Base-by-base conservation (phyloP, 306 rosid species). In the Coriaria nepalensis region DNA sequence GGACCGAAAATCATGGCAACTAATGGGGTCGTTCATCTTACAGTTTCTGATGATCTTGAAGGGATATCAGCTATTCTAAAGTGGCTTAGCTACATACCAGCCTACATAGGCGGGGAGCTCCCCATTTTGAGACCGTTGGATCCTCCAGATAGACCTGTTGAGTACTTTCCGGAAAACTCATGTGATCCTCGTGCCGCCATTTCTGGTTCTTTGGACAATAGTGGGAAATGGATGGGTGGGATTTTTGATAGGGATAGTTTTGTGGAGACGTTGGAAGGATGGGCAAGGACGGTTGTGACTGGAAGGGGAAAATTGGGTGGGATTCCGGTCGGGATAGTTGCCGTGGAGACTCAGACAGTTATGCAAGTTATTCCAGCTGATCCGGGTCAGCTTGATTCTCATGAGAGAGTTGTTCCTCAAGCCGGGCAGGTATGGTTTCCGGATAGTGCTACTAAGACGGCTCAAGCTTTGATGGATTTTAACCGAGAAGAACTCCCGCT, bases 241-340 rank as follows among this genome's bases (percentile, higher is more conserved):
- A 81, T 90, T 55, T 90, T 90, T 65, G 97, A 90, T 61, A 90
- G 75, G 74, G 92, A 81, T 65, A 90, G 97, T 80, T 90, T 90
- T 52, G 75, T 90, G 43, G 98, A 92, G 85, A 92, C 98, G 0
- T 75, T 92, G 56, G 98, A 92, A 43, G 98, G 97, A 49, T 90
- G 97, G 97, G 97, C 97, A 13, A 79, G 95, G 68, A 90, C 97
- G 0, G 97, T 90, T 41, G 92, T 90, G 52, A 84, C 97, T 6
- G 97, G 97, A 69, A 79, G 97, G 66, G 95, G 94, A n/a, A 90
- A 85, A 67, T 95, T 90, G 60, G 97, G 97, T 68, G 97, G 97
- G 53, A 85, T 90, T 57, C 97, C 97, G 42, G 85, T 85, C 45
- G 97, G 97, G 61, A 67, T 90, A 44, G 90, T 84, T 51, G 95